Percentiles rank a stretch among this genome's conserved stretches.
Conservation (phyloP, 148 eudicot genomes). For the Cornus controversa region DNA sequence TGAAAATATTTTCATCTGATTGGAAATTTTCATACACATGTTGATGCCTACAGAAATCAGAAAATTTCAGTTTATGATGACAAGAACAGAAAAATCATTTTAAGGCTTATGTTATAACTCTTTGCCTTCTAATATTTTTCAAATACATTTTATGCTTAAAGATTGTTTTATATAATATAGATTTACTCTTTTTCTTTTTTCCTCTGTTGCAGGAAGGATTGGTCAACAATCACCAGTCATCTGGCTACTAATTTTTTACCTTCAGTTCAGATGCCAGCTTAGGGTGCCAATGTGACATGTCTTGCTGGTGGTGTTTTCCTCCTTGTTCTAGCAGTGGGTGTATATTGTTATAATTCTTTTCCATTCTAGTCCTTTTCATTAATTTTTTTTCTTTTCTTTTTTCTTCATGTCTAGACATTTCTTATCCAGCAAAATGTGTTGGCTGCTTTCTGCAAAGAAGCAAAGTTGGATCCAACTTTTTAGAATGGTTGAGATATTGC, state of each 20-base stretch:
- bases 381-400: background rate
- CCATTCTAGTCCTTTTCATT: background rate
- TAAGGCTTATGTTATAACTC: too few species aligned
- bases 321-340: constrained; percentile 1
- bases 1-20: background rate
- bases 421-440: background rate
- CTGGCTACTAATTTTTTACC: background rate
- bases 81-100: too few species aligned
- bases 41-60: background rate
- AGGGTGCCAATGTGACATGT: background rate
- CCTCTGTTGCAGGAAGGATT: constrained; percentile 6
- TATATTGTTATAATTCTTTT: background rate
- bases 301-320: background rate
- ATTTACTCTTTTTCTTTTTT: background rate
- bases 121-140: background rate
- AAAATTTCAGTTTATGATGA: too few species aligned
- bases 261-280: background rate
- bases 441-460: constrained; percentile 18
- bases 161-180: background rate
- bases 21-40: background rate
- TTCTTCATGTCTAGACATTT: background rate
- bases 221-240: background rate
- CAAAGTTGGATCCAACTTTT: background rate
- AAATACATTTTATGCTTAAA: background rate
- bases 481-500: background rate